These are phyloP conservation scores for Alternaria tenuissima DNA, from an alignment of 2,329 filamentous ascomycete species.

Conservation along the genomic window DNA sequence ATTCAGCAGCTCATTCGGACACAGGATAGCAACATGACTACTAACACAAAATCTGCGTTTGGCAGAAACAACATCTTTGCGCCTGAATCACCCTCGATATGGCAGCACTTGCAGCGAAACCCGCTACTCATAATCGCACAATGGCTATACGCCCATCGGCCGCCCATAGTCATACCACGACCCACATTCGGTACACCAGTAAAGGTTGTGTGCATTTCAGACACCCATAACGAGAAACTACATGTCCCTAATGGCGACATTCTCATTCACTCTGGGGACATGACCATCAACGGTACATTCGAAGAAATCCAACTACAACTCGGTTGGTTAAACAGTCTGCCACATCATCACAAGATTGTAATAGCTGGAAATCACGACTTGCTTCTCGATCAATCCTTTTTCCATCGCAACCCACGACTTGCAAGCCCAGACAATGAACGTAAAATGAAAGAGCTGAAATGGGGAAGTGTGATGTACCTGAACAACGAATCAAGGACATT, in stretches of 20 bases:
- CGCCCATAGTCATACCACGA: not conserved
- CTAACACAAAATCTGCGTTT: not conserved
- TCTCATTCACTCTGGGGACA: constrained; percentile 85
- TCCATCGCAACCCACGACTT: constrained; percentile 44
- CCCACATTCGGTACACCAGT: constrained; percentile 52
- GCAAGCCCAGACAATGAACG: constrained; percentile 55
- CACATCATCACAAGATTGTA: constrained; percentile 79
- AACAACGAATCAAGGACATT: constrained; percentile 59
- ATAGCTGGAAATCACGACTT: constrained; percentile 85
- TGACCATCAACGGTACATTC: constrained; percentile 74
- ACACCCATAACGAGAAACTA: constrained; percentile 71
- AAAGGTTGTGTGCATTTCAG: constrained; percentile 83
- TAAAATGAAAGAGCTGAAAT: constrained; percentile 48
- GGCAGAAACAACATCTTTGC: not conserved
- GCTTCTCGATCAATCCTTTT: constrained; percentile 16
- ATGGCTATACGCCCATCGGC: not conserved
- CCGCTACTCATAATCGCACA: not conserved
- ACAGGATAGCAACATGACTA: not conserved
- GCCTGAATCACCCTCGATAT: not conserved
- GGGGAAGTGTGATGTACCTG: constrained; percentile 51
- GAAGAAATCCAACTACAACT: constrained; percentile 77
- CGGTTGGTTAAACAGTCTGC: constrained; percentile 77
- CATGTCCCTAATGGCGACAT: constrained; percentile 77
- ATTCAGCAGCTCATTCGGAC: not conserved
- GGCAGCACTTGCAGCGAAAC: not conserved